Evolutionary conservation across 2,329 filamentous ascomycete genomes (phyloP), one percentile per base, ranked within the genome.

Genomic region (Ophiostoma angusticollis): DNA sequence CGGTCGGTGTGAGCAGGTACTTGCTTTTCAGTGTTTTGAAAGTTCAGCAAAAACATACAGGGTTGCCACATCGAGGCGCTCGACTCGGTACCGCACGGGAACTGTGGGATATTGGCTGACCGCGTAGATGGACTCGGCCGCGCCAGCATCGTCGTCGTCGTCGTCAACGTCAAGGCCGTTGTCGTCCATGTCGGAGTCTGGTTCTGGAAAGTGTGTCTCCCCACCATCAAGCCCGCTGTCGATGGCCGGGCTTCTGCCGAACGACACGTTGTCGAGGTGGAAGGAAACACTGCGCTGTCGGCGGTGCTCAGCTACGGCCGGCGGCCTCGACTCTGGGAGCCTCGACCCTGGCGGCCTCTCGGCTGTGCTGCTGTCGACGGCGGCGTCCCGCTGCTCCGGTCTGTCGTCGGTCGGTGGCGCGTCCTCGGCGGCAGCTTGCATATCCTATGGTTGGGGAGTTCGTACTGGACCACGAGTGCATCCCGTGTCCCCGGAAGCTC

Each of bases 91-190:
- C 19, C 54, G 50, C 30, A 53, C 48, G 17, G 58, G 45, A n/a
- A 58, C 47, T 13, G 52, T 50, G 3, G 59, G 62, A 43, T 64
- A 63, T 32, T 58, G 56, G 40, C 58, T 62, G 24, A 54, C 50
- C 8, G 65, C 54, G 42, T 67, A 67, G 12, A 64, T 47, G 6
- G 65, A 67, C n/a, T 53, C 58, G 36, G 58, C 51, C n/a, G 31
- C n/a, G 23, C 11, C 16, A 21, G n/a, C 40, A 14, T 45, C 47
- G 13, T 42, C 43, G 12, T 50, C 49, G 16, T 47, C 44, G 19
- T 54, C 53, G 34, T 52, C 45, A 22, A 46, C 46, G 16, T 48
- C 45, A 9, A 48, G 46, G 16, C 17, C 18, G 18, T 35, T 24
- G 21, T 34, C 41, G 13, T 12, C n/a, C 25, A 41, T n/a, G 13